These are phyloP conservation scores for Boletus bicolor DNA, from an alignment of 768 basidiomycete genomes.

Conservation along the genomic window DNA sequence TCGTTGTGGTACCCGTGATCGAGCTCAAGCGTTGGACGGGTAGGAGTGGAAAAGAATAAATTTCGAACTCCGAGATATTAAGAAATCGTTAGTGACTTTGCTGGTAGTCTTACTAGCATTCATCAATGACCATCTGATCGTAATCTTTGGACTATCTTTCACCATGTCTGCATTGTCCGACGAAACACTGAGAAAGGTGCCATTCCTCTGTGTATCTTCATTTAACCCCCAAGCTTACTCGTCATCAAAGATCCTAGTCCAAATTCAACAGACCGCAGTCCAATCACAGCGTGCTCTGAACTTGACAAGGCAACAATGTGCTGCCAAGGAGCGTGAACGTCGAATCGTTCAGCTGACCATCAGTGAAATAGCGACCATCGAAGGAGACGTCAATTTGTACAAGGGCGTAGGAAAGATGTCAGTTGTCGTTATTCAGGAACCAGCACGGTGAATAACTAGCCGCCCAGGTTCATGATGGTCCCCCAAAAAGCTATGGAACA, in stretches of 20 bases:
- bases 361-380: conserved; percentile 70
- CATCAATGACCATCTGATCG: conserved; percentile 14
- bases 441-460: not conserved
- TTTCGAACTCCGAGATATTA: conserved; percentile 34
- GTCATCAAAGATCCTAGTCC: conserved; percentile 70
- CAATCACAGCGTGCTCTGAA: conserved; percentile 79
- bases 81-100: not conserved
- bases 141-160: conserved; percentile 2
- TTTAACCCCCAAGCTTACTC: conserved; percentile 16
- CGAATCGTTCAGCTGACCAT: conserved; percentile 88
- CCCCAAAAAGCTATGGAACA: conserved; percentile 77
- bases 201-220: not conserved
- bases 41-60: conserved; percentile 21
- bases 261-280: conserved; percentile 89
- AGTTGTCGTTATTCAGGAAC: conserved; percentile 1
- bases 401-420: conserved; percentile 97
- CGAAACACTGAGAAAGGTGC: conserved; percentile 79
- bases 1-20: conserved; percentile 6
- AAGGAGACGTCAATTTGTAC: conserved; percentile 78
- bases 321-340: conserved; percentile 83
- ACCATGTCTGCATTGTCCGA: conserved; percentile 63
- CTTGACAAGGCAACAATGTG: conserved; percentile 69
- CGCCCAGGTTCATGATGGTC: conserved; percentile 82
- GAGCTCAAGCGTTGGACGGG: conserved; percentile 19
- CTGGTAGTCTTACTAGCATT: not conserved